Base-by-base conservation (phyloP, 2,329 filamentous ascomycete genomes). In the Apiospora sp. region DNA sequence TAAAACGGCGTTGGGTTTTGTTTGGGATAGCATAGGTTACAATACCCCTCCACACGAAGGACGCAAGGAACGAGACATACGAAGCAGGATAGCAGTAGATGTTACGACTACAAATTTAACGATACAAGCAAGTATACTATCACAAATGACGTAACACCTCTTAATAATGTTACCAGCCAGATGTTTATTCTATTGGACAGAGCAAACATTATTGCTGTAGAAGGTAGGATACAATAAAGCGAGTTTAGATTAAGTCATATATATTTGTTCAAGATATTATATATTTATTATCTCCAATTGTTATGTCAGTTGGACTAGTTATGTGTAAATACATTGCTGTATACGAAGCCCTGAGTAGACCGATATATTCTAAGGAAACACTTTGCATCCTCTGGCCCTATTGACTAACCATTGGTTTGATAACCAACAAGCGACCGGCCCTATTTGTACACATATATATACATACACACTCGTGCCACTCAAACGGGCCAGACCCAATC, bases 1-100 rank as follows among this genome's bases (percentile, higher is more conserved):
- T 64, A 41, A 37, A n/a, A n/a, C n/a, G 58, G 58, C 58, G 58
- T 64, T 64, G 58, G 58, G 58, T 41, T n/a, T 64, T 22, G 30
- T 64, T 64, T 41, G 34, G 58, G 58, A 41, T 64, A 37, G 30
- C 58, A 64, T 64, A 64, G 58, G 58, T 64, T 64, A 64, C 58
- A 64, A 64, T 64, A 64, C 58, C 58, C 58, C 58, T 64, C 30
- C 58, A 64, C 34, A 64, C 16, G 34, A 24, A 64, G 58, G 58
- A 64, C 34, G 34, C 41, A 37, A 41, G 58, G 34, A 34, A 64
- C 19, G 58, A 64, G 58, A 22, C 58, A 64, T 64, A 64, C 58
- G 58, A 64, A 64, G 30, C 49, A 51, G 10, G 24, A 41, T 64
- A 37, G 58, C 12, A 51, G 22, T 41, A 64, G 58, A 64, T 13